Percentiles rank a stretch among this genome's conserved stretches.
Conservation (phyloP, 352 stramenopile genomes). For the Pythium plurisporium region DNA sequence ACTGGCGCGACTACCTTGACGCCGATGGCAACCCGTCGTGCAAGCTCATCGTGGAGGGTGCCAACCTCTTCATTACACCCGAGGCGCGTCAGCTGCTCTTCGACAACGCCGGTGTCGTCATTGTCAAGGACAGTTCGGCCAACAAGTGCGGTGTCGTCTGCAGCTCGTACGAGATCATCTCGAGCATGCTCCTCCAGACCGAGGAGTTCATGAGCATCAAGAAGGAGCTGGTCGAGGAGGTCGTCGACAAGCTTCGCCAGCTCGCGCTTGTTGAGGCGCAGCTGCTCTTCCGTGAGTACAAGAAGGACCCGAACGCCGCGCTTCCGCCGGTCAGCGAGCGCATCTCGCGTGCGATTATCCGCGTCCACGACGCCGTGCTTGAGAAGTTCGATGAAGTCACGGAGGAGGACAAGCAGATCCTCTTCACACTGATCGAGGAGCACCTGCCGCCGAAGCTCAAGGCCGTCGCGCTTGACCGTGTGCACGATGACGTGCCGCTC, state of each 20-base stretch:
- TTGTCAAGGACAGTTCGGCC: slow-evolving; percentile 96
- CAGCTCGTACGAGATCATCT: slow-evolving; percentile 83
- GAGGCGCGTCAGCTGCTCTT: slow-evolving; percentile 89
- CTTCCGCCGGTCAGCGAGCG: slow-evolving; percentile 92
- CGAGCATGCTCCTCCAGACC: slow-evolving; percentile 95
- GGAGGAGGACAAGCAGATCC: slow-evolving; percentile 67
- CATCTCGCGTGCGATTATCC: slow-evolving; percentile 95
- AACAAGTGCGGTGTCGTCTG: slow-evolving; percentile 88
- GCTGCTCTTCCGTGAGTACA: slow-evolving; percentile 98
- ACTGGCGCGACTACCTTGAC: slow-evolving; percentile 70
- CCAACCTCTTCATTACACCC: slow-evolving; percentile 84
- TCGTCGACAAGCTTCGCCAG: slow-evolving; percentile 92
- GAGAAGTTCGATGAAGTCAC: slow-evolving; percentile 90
- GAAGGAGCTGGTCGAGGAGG: slow-evolving; percentile 89
- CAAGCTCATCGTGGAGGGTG: slow-evolving; percentile 80
- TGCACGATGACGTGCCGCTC: slow-evolving; percentile 90
- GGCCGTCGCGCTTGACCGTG: slow-evolving; percentile 91
- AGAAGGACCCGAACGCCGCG: slow-evolving; percentile 74
- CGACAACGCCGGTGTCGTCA: slow-evolving; percentile 93
- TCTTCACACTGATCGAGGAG: slow-evolving; percentile 85
- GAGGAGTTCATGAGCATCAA: slow-evolving; percentile 97
- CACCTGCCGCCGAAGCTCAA: slow-evolving; percentile 94
- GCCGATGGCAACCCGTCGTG: slow-evolving; percentile 70
- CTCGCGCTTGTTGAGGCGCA: slow-evolving; percentile 94
- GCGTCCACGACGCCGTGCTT: slow-evolving; percentile 93